These are phyloP conservation scores for Vaccinium myrtillus DNA, from an alignment of 148 eudicot genomes.

Conservation along the genomic window DNA sequence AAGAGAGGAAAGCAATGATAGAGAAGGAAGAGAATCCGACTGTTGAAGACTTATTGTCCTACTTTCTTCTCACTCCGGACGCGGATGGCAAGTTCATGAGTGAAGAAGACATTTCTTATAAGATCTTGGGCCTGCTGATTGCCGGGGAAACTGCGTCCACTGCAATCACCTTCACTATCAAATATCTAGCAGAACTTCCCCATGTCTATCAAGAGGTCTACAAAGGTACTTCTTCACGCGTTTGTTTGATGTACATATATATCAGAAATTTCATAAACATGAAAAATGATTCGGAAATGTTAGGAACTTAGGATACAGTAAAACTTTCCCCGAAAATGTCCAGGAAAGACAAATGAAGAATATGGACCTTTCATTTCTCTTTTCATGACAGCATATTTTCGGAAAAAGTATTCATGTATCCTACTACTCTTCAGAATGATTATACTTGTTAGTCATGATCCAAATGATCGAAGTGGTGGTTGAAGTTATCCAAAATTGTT, in stretches of 20 bases:
- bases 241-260: no score
- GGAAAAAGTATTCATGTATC: no score
- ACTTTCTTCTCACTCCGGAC: background rate
- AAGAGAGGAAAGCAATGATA: background rate
- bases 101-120: background rate
- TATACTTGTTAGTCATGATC: background rate
- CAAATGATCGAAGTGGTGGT: background rate
- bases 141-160: background rate
- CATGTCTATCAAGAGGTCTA: constrained; percentile 37
- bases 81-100: background rate
- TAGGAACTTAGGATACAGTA: no score
- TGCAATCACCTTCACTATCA: constrained; percentile 20
- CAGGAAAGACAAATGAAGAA: no score
- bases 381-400: no score
- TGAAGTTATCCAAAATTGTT: background rate
- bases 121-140: background rate
- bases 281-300: no score
- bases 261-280: no score
- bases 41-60: background rate
- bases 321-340: no score
- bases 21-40: background rate
- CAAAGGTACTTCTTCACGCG: constrained; percentile 20
- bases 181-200: constrained; percentile 45
- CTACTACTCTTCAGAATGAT: background rate
- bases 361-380: no score